Evolutionary conservation across 371 early-diverging fungal species (phyloP), one percentile per base, ranked within the genome.

Genomic region (Apophysomyces variabilis): DNA sequence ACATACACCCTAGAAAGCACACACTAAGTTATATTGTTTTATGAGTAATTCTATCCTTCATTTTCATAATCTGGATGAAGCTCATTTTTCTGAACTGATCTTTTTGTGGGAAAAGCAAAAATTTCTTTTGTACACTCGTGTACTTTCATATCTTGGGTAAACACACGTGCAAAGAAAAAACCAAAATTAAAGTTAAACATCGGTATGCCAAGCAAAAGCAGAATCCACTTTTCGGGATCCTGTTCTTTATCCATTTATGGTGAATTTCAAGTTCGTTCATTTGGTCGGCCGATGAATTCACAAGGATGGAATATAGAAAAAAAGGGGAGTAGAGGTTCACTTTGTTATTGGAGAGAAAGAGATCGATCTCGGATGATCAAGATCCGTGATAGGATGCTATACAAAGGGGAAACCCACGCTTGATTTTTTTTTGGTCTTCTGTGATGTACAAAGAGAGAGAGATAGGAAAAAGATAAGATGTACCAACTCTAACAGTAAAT

Each of bases 61-160:
- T 26, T 26, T 26, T 26, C 32, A 3, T 26, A 26, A 1, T 26
- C 32, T 3, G 32, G 32, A 26, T 26, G 32, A 26, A 26, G 32
- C 32, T 26, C 3, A 26, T 26, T 26, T 26, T 26, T 26, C 32
- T 26, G 32, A 26, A 26, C 32, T 26, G 32, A 26, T 26, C 32
- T 26, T 26, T 26, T 26, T 26, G 32, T 26, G 32, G 32, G 32
- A 26, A 26, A 26, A 26, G 32, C 3, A 26, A 26, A 26, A 3
- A 26, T 64, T 50, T 64, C n/a, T 57, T 38, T 13, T 64, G 32
- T 64, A 9, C 38, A 14, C 36, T 54, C 54, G 32, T 47, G 32
- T 46, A 1, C 26, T 3, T 43, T 61, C 45, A 61, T 35, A 26
- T 41, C 57, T 54, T 56, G 32, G 13, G 16, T 32, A 26, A 13